Evolutionary conservation across 1,139 yeast species (phyloP), one percentile per base, ranked within the genome.

Genomic region (Yamadazyma kanchanaburiensis): DNA sequence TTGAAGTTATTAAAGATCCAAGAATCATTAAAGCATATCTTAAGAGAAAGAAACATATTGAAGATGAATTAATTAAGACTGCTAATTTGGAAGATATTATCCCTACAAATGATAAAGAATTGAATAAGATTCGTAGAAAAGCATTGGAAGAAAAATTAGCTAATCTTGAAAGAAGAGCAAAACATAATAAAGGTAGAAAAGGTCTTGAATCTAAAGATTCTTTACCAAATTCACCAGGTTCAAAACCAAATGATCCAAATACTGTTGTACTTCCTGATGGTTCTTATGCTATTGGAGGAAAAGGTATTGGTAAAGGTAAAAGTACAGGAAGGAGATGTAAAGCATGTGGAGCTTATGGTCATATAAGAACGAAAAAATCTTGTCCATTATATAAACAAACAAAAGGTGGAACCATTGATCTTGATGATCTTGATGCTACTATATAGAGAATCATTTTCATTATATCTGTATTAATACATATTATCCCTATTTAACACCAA

Each of bases 311-410:
- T 11, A 81, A 80, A 49, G 84, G 83, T 6, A 86, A 85, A 51
- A 78, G 88, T 33, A 85, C 85, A 2, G 80, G 85, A 6, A 69
- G 97, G 51, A 74, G 87, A 49, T 91, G 97, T 61, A 88, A 94
- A 4, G 83, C 94, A 2, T 91, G 97, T 69, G 97, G 97, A 16
- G 94, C 91, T 3, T 73, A 84, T 46, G 98, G 97, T 0, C 98
- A 91, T 55, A 91, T 89, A 40, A 72, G 94, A 50, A 89, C 97
- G 7, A 88, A 87, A 55, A 82, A 82, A 52, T 63, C 86, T 1
- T 89, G 97, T 58, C 97, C 97, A n/a, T 69, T 88, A 70, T 89
- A 62, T 41, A 43, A 49, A 28, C 69, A 64, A 38, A 58, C 67
- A 6, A 45, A 47, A 31, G 49, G 46, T 18, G 51, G 51, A 0